Conservation (phyloP, 2,329 filamentous ascomycete genomes). For the Phoma sp. region DNA sequence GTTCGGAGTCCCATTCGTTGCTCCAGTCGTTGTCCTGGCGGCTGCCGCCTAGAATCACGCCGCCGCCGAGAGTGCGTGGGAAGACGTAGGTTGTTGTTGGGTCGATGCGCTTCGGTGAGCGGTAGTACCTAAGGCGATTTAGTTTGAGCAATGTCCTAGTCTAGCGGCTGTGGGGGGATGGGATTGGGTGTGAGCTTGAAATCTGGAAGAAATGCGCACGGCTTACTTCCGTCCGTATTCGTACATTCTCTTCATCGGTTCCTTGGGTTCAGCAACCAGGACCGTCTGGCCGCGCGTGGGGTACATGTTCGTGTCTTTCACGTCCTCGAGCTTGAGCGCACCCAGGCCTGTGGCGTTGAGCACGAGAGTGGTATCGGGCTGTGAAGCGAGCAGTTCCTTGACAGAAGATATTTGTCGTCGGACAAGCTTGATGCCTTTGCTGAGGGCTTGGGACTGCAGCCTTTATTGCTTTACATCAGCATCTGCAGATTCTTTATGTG, state of each 20-base stretch:
- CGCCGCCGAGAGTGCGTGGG: conserved; percentile 65
- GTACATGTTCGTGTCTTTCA: conserved; percentile 73
- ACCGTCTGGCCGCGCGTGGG: conserved; percentile 83
- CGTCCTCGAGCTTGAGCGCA: conserved; percentile 79
- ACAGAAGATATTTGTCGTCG: conserved; percentile 66
- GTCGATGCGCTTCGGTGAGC: conserved; percentile 51
- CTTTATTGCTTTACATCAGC: conserved; percentile 21
- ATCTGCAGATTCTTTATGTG: background rate
- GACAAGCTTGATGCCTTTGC: conserved; percentile 67
- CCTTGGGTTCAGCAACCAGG: conserved; percentile 64
- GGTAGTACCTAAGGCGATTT: conserved; percentile 39
- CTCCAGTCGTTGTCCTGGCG: conserved; percentile 84
- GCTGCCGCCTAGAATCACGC: conserved; percentile 83
- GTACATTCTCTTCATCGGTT: conserved; percentile 50
- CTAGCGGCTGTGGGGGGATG: background rate
- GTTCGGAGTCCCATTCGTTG: conserved; percentile 74
- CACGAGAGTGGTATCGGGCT: conserved; percentile 71
- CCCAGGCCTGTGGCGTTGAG: conserved; percentile 87
- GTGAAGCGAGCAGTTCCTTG: conserved; percentile 66
- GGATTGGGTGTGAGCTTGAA: conserved; percentile 18
- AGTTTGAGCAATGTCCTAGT: background rate
- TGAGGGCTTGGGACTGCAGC: conserved; percentile 69
- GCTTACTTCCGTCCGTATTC: conserved; percentile 23
- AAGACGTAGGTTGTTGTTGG: conserved; percentile 55
- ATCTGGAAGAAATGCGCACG: background rate